phyloP scores from a whole-genome alignment of 257 asterid species.

The Capsicum baccatum region DNA sequence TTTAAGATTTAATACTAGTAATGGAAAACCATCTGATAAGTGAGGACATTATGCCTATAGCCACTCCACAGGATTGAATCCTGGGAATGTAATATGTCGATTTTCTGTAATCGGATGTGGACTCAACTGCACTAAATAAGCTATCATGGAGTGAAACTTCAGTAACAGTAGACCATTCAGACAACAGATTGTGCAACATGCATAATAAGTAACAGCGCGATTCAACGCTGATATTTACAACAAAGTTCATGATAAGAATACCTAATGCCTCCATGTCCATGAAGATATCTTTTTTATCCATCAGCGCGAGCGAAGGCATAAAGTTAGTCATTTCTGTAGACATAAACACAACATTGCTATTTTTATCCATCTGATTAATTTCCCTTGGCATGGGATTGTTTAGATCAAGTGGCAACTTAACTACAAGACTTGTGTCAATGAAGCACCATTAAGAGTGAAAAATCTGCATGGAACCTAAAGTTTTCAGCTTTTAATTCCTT shows the following conservation, averaged over 20 bases:
- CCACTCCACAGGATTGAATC: slow-evolving; percentile 30
- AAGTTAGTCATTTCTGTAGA: slow-evolving; percentile 35
- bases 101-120: slow-evolving; percentile 18
- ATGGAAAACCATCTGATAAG: slow-evolving; percentile 30
- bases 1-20: not conserved
- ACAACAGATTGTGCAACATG: slow-evolving; percentile 22
- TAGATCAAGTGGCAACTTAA: slow-evolving; percentile 38
- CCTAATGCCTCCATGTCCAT: slow-evolving; percentile 23
- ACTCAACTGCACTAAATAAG: slow-evolving; percentile 18
- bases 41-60: slow-evolving; percentile 1
- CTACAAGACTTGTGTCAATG: slow-evolving; percentile 35
- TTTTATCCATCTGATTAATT: slow-evolving; percentile 40
- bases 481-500: slow-evolving; percentile 26
- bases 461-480: slow-evolving; percentile 39
- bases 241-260: slow-evolving; percentile 31
- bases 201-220: slow-evolving; percentile 11
- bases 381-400: slow-evolving; percentile 1
- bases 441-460: slow-evolving; percentile 34
- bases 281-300: slow-evolving; percentile 16
- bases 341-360: slow-evolving; percentile 31
- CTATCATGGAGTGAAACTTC: not conserved
- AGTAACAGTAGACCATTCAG: not conserved
- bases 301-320: slow-evolving; percentile 30
- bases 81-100: slow-evolving; percentile 27
- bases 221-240: slow-evolving; percentile 26